These are phyloP conservation scores for Hordeum pubiflorum DNA, from an alignment of 202 grass and related monocot species.

Conservation along the genomic window DNA sequence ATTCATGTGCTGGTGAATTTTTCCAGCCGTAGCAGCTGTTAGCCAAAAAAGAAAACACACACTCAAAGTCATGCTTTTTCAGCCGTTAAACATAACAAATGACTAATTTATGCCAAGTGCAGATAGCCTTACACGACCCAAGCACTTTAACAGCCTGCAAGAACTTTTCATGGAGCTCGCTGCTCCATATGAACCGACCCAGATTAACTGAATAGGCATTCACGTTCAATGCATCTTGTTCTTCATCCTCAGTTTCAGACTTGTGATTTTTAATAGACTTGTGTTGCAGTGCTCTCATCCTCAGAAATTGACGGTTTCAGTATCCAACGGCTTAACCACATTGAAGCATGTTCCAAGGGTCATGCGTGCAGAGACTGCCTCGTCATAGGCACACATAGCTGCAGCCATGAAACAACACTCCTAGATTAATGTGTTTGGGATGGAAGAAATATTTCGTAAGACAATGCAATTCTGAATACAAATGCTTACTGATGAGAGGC, in stretches of 20 bases:
- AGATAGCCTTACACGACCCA: slow-evolving; percentile 35
- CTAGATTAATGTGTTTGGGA: background rate
- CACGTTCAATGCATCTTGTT: background rate
- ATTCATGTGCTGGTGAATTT: slow-evolving; percentile 26
- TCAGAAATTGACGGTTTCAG: slow-evolving; percentile 14
- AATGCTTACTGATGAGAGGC: slow-evolving; percentile 27
- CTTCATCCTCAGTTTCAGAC: background rate
- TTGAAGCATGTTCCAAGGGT: slow-evolving; percentile 18
- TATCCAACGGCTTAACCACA: slow-evolving; percentile 28
- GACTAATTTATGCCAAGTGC: background rate
- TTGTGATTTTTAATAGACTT: slow-evolving; percentile 1
- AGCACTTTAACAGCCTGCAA: slow-evolving; percentile 18
- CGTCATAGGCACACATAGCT: slow-evolving; percentile 35
- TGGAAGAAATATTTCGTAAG: background rate
- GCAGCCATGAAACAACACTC: background rate
- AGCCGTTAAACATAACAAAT: slow-evolving; percentile 22
- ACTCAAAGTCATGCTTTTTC: slow-evolving; percentile 23
- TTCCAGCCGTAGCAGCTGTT: slow-evolving; percentile 14
- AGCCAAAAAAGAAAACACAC: background rate
- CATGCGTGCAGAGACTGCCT: slow-evolving; percentile 14
- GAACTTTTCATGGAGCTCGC: slow-evolving; percentile 35
- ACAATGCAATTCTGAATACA: slow-evolving; percentile 12
- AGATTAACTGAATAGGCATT: background rate
- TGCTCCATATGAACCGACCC: background rate
- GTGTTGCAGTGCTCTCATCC: slow-evolving; percentile 13